These are phyloP conservation scores for Aspergillus biplanus DNA, from an alignment of 495 filamentous ascomycete species.

Conservation along the genomic window DNA sequence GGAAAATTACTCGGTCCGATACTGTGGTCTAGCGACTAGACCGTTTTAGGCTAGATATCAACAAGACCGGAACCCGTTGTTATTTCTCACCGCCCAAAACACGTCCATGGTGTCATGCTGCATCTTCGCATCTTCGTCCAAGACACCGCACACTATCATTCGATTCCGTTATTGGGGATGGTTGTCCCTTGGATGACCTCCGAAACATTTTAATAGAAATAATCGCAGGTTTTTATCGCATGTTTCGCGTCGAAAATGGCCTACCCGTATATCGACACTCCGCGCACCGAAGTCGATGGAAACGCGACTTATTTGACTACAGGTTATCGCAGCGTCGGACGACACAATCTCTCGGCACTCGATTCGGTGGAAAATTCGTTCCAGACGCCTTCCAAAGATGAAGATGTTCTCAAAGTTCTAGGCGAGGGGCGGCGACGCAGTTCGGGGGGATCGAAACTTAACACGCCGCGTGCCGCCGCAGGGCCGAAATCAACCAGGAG, in stretches of 20 bases:
- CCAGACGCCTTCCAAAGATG: slow-evolving; percentile 78
- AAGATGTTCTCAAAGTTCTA: slow-evolving; percentile 69
- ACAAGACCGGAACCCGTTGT: slow-evolving; percentile 35
- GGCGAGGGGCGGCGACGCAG: slow-evolving; percentile 60
- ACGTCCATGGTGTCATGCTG: slow-evolving; percentile 33
- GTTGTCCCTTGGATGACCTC: slow-evolving; percentile 34
- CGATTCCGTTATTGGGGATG: slow-evolving; percentile 31
- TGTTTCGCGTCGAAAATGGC: slow-evolving; percentile 40
- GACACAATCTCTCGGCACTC: slow-evolving; percentile 62
- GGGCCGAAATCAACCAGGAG: slow-evolving; percentile 45
- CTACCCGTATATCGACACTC: slow-evolving; percentile 71
- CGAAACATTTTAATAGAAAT: slow-evolving; percentile 3
- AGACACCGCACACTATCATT: background rate
- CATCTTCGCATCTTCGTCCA: slow-evolving; percentile 5
- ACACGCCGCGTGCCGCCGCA: slow-evolving; percentile 69
- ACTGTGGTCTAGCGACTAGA: slow-evolving; percentile 32
- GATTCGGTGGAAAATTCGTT: slow-evolving; percentile 86
- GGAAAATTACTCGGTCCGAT: slow-evolving; percentile 32
- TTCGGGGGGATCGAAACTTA: slow-evolving; percentile 56
- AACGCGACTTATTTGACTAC: slow-evolving; percentile 78
- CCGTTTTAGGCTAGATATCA: slow-evolving; percentile 47
- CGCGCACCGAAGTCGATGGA: slow-evolving; percentile 72
- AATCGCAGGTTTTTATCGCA: slow-evolving; percentile 5
- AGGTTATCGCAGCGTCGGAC: slow-evolving; percentile 50
- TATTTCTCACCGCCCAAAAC: slow-evolving; percentile 43